A percentile compares a stretch with the other conserved stretches of the same genome.
Conservation (phyloP, 192 early-diverging fungal species). For the Dispira simplex region DNA sequence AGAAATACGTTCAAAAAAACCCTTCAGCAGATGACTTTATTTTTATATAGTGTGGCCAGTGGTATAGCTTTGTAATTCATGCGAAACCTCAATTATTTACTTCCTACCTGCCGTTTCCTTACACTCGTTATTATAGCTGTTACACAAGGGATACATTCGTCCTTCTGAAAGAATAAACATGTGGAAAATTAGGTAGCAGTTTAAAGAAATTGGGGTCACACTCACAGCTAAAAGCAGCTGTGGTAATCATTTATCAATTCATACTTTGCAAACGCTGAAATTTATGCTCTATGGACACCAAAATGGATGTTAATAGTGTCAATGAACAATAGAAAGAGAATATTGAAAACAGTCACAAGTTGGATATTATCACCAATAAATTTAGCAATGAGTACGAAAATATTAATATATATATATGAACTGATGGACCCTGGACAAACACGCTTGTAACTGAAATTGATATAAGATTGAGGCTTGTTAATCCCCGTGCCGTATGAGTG, state of each 20-base stretch:
- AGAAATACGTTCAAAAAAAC: too few species aligned
- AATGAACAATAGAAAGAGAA: background rate
- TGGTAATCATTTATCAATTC: background rate
- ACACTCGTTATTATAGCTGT: background rate
- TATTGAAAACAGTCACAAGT: background rate
- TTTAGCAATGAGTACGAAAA: background rate
- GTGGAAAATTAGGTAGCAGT: background rate
- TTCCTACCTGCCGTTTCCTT: background rate
- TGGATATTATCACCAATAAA: too few species aligned
- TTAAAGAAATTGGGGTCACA: background rate
- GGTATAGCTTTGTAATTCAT: too few species aligned
- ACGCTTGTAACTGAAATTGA: background rate
- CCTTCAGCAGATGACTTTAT: too few species aligned
- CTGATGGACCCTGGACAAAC: background rate
- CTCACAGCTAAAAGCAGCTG: background rate
- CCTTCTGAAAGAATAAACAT: background rate
- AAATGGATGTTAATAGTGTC: background rate
- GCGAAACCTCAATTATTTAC: background rate
- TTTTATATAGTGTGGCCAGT: too few species aligned
- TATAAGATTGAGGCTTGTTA: background rate
- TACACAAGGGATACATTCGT: background rate
- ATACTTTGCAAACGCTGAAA: background rate
- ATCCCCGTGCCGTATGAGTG: background rate
- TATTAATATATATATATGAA: background rate
- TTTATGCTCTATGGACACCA: background rate